A percentile compares a stretch with the other conserved stretches of the same genome.
Evolutionary conservation across 2,329 filamentous ascomycete genomes (phyloP).

Genomic region (Fusarium hainanense): DNA sequence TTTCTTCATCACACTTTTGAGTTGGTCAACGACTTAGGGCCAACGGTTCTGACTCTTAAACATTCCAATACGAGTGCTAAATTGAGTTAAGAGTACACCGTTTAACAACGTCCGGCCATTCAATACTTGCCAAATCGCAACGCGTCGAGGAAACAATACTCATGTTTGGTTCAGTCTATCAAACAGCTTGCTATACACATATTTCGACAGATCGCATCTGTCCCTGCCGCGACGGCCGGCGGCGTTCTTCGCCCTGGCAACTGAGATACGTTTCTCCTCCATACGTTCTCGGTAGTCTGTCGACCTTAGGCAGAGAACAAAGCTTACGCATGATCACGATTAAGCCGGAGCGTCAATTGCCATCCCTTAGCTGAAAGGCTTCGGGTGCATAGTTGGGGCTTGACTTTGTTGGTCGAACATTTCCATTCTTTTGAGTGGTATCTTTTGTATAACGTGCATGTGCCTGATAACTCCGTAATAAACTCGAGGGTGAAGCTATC

Average conservation of each 20-base stretch:
- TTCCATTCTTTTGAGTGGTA: slow-evolving; percentile 12
- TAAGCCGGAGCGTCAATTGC: slow-evolving; percentile 98
- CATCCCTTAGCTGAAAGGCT: slow-evolving; percentile 81
- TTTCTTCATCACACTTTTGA: slow-evolving; percentile 25
- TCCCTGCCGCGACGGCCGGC: slow-evolving; percentile 66
- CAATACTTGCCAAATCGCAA: neutral
- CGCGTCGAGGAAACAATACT: neutral
- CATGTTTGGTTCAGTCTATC: slow-evolving; percentile 14
- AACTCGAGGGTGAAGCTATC: neutral
- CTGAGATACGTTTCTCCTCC: slow-evolving; percentile 66
- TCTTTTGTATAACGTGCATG: slow-evolving; percentile 12
- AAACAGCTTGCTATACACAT: slow-evolving; percentile 26
- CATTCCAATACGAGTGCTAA: slow-evolving; percentile 1
- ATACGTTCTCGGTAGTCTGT: slow-evolving; percentile 87
- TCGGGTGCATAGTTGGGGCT: slow-evolving; percentile 88
- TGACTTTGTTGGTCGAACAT: slow-evolving; percentile 95
- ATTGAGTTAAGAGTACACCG: neutral
- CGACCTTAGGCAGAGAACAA: slow-evolving; percentile 80
- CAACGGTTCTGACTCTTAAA: neutral
- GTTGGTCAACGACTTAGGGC: neutral
- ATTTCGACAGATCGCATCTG: slow-evolving; percentile 23
- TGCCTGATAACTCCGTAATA: slow-evolving; percentile 15
- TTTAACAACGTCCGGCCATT: neutral
- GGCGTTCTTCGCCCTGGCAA: slow-evolving; percentile 64
- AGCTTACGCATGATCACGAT: slow-evolving; percentile 77